These are phyloP conservation scores for Inonotus obliquus DNA, from an alignment of 1,284 basidiomycete genomes.

Conservation along the genomic window DNA sequence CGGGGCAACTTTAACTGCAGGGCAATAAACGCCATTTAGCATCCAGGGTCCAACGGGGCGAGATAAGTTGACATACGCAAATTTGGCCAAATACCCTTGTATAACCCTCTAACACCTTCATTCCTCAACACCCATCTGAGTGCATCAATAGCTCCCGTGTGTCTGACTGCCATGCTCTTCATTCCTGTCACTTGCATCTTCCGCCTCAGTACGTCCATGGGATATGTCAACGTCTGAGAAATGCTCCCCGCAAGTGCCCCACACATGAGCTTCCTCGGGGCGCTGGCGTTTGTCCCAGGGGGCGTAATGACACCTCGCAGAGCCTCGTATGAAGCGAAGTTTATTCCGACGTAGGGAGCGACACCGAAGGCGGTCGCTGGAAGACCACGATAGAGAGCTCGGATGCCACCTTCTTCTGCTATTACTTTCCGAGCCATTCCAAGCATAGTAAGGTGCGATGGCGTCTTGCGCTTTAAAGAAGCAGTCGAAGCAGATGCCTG, in stretches of 20 bases:
- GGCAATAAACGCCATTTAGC: constrained; percentile 4
- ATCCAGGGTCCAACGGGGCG: constrained; percentile 15
- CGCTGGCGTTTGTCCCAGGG: constrained; percentile 59
- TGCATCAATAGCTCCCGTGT: constrained; percentile 77
- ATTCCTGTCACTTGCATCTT: constrained; percentile 97
- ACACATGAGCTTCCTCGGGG: constrained; percentile 62
- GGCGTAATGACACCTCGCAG: constrained; percentile 70
- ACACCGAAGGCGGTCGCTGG: constrained; percentile 88
- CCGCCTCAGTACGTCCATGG: constrained; percentile 89
- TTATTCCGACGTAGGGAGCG: constrained; percentile 88
- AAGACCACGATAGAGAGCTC: constrained; percentile 84
- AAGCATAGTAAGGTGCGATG: constrained; percentile 41
- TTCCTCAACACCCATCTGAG: constrained; percentile 61
- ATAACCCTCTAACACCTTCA: constrained; percentile 75
- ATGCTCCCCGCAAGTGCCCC: constrained; percentile 82
- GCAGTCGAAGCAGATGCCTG: constrained; percentile 32
- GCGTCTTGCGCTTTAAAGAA: neutral
- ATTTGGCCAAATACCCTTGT: constrained; percentile 90
- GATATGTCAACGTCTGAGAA: constrained; percentile 92
- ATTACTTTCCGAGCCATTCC: constrained; percentile 90
- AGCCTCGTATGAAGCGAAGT: constrained; percentile 78
- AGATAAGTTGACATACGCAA: constrained; percentile 57
- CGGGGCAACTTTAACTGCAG: constrained; percentile 82
- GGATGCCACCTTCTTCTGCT: constrained; percentile 85
- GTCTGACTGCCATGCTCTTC: constrained; percentile 51